Conservation (phyloP, 129 eudicot species). For the Cynara cardunculus region DNA sequence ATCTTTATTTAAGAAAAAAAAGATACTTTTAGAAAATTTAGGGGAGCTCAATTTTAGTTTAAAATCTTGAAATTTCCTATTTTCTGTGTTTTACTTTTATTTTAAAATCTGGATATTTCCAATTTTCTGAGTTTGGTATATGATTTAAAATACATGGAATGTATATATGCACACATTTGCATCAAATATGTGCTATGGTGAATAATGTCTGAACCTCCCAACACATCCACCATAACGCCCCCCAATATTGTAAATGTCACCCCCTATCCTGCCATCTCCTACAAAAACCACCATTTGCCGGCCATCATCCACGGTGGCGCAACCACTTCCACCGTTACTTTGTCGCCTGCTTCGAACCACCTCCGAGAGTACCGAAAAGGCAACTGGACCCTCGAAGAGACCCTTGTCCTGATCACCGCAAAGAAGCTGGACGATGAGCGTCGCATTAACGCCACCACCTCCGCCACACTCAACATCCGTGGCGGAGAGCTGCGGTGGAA, state of each 20-base stretch:
- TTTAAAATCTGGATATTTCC: no score
- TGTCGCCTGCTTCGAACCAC: neutral
- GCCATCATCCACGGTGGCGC: slow-evolving; percentile 12
- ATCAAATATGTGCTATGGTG: neutral
- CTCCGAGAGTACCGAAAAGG: slow-evolving; percentile 51
- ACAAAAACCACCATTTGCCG: slow-evolving; percentile 24
- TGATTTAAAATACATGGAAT: neutral
- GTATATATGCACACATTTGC: neutral
- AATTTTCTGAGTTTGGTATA: no score
- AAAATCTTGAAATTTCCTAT: no score
- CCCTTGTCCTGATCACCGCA: slow-evolving; percentile 39
- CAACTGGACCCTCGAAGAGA: slow-evolving; percentile 54
- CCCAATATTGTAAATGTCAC: neutral
- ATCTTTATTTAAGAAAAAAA: no score
- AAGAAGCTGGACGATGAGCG: slow-evolving; percentile 48
- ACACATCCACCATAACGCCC: slow-evolving; percentile 7
- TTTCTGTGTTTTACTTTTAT: no score
- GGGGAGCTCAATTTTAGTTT: no score
- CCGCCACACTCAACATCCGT: slow-evolving; percentile 3
- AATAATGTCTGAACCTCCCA: slow-evolving; percentile 40
- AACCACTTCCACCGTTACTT: slow-evolving; percentile 5
- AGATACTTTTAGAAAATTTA: no score
- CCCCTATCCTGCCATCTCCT: slow-evolving; percentile 12
- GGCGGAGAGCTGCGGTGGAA: slow-evolving; percentile 50
- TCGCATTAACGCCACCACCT: slow-evolving; percentile 19